Evolutionary conservation across 768 basidiomycete genomes (phyloP), one percentile per base, ranked within the genome.

Genomic region (Mycena amicta): DNA sequence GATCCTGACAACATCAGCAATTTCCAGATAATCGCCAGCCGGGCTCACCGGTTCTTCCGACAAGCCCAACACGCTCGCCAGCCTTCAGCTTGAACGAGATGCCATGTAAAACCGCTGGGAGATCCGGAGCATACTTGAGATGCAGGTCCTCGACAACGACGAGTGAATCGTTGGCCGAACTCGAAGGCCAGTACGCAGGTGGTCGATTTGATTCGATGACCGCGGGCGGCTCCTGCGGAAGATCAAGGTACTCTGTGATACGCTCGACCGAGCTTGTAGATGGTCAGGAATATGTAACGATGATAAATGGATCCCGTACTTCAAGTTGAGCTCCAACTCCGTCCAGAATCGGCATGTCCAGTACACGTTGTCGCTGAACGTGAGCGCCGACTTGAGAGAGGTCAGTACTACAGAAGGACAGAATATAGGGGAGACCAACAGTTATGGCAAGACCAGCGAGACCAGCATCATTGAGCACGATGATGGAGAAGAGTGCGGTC

Each of bases 161-260:
- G 25, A 95, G 75, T 3, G 78, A 68, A 23, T 84, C 77, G 6
- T 80, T 74, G 53, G 79, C 81, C 20, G 86, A 77, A 56, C 80
- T 85, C 0, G 92, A 92, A 0, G 95, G 94, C 94, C 95, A 97
- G 67, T 94, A 94, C 0, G 93, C 94, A 1, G 94, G 94, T 3
- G 87, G 88, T 8, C 91, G 83, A 56, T 81, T 82, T 0, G 81
- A 80, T 62, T 92, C 87, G 50, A 93, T 87, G 58, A 89, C 67
- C 0, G 87, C 78, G 4, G 91, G 85, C 0, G 94, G 88, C 68
- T 95, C 93, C 70, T 93, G 91, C 0, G 93, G 92, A 12, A 96
- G 80, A 53, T 91, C 84, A 26, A 95, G 84, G 76, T 95, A 95
- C 77, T 95, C 93, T 8, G 92, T 85, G 15, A 95, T 81, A 61